Evolutionary conservation across 495 filamentous ascomycete species (phyloP).

Genomic region (Hypoxylon cercidicola): DNA sequence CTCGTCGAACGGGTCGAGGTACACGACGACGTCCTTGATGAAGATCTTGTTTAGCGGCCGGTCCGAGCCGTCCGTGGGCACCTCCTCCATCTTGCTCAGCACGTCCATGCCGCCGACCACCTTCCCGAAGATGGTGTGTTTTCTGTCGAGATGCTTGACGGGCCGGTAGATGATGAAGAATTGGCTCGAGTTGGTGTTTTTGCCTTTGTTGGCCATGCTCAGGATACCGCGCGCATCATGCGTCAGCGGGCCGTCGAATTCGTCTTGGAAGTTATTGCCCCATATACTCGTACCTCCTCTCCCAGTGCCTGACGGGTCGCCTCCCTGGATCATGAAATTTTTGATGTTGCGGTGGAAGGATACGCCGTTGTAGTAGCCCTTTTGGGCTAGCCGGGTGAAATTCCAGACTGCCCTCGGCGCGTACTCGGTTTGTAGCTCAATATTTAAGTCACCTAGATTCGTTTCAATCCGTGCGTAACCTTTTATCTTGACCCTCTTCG

Average conservation of each 20-base stretch:
- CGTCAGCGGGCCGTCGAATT: conserved; percentile 86
- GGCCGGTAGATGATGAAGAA: conserved; percentile 94
- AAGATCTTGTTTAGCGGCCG: conserved; percentile 77
- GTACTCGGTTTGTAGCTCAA: conserved; percentile 91
- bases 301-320: conserved; percentile 91
- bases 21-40: conserved; percentile 85
- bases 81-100: conserved; percentile 77
- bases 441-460: conserved; percentile 80
- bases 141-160: conserved; percentile 84
- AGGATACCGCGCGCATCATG: conserved; percentile 83
- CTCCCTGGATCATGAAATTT: conserved; percentile 98
- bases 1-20: conserved; percentile 96
- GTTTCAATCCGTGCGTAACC: conserved; percentile 93
- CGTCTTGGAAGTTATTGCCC: conserved; percentile 91
- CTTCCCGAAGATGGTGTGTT: conserved; percentile 94
- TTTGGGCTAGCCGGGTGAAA: conserved; percentile 87
- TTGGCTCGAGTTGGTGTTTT: conserved; percentile 94
- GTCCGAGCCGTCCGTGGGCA: conserved; percentile 72
- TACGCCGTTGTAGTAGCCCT: conserved; percentile 86
- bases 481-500: conserved; percentile 84
- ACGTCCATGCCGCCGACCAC: conserved; percentile 83
- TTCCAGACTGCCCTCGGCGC: conserved; percentile 97
- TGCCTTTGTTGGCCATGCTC: conserved; percentile 98
- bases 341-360: conserved; percentile 91
- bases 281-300: conserved; percentile 87